Evolutionary conservation across 2,329 filamentous ascomycete genomes (phyloP), one percentile per base, ranked within the genome.

Genomic region (Hypomyces rosellus): DNA sequence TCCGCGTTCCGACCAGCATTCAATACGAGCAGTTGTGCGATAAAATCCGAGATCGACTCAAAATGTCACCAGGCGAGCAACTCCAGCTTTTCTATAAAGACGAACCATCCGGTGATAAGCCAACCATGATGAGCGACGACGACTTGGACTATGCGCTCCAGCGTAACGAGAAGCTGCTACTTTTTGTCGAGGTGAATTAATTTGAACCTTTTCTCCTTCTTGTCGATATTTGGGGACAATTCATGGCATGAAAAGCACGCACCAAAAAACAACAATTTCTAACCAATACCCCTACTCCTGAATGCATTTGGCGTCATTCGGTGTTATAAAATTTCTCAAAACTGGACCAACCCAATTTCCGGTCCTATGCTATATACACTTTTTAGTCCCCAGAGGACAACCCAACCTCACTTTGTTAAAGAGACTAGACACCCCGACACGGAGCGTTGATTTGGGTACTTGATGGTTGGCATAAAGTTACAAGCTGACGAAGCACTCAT

Each of bases 71-170:
- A 12, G 74, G 80, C 9, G 84, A 88, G n/a, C 80, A 86, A 18
- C 78, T 96, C 25, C 77, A 86, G 54, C 78, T 96, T 20, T 88
- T 84, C 59, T 96, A 95, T 73, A 86, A 88, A 66, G 91, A 96
- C 57, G 91, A 96, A 65, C 74, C 80, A 33, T 86, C 84, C 4
- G 86, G 85, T 22, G 81, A 87, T 55, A 88, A 86, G 67, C 82
- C 86, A 39, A 82, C 82, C 36, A 74, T 97, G 56, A 74, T 88
- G 63, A 90, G 82, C 67, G 84, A 96, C 64, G 79, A 86, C 55
- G 90, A 96, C 65, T 72, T 97, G 47, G 85, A 90, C 56, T 77
- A 81, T 57, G 92, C 92, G 3, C 74, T 96, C 55, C 80, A 87
- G 60, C 76, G 89, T 60, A 95, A 95, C 68, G 85, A 90, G 57